Percentiles rank a stretch among this genome's conserved stretches.
Conservation (phyloP, 164 flowering plant species). For the Hamamelis virginiana region DNA sequence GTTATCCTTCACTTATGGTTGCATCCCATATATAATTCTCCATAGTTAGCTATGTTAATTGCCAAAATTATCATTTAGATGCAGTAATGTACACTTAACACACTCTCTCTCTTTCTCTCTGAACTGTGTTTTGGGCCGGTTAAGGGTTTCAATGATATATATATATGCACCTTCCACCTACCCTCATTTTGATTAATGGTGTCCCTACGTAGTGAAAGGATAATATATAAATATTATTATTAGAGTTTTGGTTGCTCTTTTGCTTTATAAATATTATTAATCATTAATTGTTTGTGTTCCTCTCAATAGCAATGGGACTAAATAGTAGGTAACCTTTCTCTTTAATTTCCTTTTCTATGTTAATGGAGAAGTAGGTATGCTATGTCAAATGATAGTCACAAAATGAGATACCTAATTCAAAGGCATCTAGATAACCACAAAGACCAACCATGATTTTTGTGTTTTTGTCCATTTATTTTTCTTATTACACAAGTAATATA, state of each 20-base stretch:
- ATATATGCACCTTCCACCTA: too few relatives aligned
- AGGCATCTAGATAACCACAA: background rate
- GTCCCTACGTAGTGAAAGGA: background rate
- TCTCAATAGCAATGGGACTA: background rate
- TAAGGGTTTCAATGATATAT: too few relatives aligned
- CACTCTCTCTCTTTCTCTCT: too few relatives aligned
- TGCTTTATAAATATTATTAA: too few relatives aligned
- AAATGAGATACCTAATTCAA: background rate
- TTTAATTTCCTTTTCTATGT: background rate
- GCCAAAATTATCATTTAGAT: too few relatives aligned
- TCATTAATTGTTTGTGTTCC: background rate
- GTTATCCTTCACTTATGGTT: too few relatives aligned
- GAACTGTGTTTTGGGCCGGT: too few relatives aligned
- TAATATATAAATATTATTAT: too few relatives aligned
- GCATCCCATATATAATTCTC: too few relatives aligned
- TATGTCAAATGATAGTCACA: background rate
- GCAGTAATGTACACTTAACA: too few relatives aligned
- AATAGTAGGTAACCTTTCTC: background rate
- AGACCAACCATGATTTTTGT: background rate
- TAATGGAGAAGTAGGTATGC: background rate
- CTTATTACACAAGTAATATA: conserved; percentile 9
- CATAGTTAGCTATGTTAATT: too few relatives aligned
- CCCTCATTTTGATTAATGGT: background rate
- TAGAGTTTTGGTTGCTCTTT: too few relatives aligned
- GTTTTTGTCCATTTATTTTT: background rate